Base-by-base conservation (phyloP, 2,329 filamentous ascomycete species). In the Penicillium vulpinum region DNA sequence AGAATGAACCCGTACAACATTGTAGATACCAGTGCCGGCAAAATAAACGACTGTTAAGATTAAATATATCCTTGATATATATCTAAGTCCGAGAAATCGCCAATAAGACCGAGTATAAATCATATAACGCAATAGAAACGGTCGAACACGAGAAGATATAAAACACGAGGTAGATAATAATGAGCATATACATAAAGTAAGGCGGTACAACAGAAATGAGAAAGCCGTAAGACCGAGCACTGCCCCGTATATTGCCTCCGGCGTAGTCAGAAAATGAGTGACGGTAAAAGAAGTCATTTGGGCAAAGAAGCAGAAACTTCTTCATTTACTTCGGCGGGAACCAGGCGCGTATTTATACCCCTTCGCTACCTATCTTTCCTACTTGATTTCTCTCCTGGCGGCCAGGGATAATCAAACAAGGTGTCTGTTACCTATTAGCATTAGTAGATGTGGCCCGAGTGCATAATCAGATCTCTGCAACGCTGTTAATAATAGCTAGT, bases 111-210 rank as follows among this genome's bases (percentile, higher is more conserved):
- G n/a, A 9, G 57, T 40, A 45, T 59, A 56, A 41, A 57, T 50
- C 5, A 59, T 9, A 43, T 56, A 45, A 11, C 39, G 31, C n/a
- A 59, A 41, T 16, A 56, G 9, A 13, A 53, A 57, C 13, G 45
- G 56, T 51, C 56, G 36, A 61, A 58, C n/a, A 56, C 26, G 54
- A 54, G 41, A 70, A 53, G 28, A 62, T 7, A 44, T 11, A 15
- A 44, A 44, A 31, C 7, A 8, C 0, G 22, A 44, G 26, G 41
- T 44, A 18, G 26, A 44, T 44, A 44, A 29, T 7, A 44, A 44
- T 21, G 15, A 44, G 15, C 3, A 44, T 3, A 5, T 44, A 9
- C 8, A 44, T 21, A 44, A 44, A 21, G n/a, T 44, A 44, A 44
- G 41, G 18, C 41, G 41, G n/a, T 44, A 44, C 4, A 44, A 31